These are phyloP conservation scores for Penicillium decumbens DNA, from an alignment of 2,329 filamentous ascomycete genomes.

Conservation along the genomic window DNA sequence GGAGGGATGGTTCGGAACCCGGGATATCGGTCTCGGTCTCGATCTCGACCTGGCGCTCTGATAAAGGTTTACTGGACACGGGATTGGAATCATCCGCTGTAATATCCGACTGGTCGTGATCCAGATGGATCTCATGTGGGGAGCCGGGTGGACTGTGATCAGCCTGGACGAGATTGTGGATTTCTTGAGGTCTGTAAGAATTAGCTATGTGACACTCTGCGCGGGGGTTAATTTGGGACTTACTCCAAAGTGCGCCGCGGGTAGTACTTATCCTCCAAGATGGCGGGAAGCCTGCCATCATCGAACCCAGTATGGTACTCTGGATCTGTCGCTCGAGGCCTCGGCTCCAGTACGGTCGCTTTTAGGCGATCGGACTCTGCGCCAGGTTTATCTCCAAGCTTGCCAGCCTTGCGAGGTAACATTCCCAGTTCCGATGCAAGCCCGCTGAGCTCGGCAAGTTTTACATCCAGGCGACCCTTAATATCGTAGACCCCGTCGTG, in stretches of 20 bases:
- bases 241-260: conserved; percentile 54
- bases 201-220: background rate
- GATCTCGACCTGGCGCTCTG: conserved; percentile 2
- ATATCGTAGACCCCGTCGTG: conserved; percentile 49
- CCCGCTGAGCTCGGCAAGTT: conserved; percentile 52
- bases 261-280: conserved; percentile 56
- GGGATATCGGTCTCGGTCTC: conserved; percentile 16
- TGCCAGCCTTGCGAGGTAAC: conserved; percentile 33
- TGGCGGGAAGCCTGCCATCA: conserved; percentile 51
- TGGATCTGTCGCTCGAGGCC: conserved; percentile 12
- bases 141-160: conserved; percentile 26
- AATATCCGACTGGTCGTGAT: conserved; percentile 17
- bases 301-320: conserved; percentile 20
- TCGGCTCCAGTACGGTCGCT: conserved; percentile 11
- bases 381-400: conserved; percentile 16
- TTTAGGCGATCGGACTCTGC: conserved; percentile 10
- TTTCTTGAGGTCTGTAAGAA: conserved; percentile 32
- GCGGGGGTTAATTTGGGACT: background rate
- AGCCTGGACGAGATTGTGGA: conserved; percentile 28
- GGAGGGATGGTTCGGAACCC: conserved; percentile 19
- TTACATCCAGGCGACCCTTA: conserved; percentile 52
- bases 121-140: conserved; percentile 13
- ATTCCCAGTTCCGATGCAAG: conserved; percentile 53
- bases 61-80: conserved; percentile 4
- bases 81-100: conserved; percentile 29